Base-by-base conservation (phyloP, 164 flowering plant genomes). In the Litsea cubeba region DNA sequence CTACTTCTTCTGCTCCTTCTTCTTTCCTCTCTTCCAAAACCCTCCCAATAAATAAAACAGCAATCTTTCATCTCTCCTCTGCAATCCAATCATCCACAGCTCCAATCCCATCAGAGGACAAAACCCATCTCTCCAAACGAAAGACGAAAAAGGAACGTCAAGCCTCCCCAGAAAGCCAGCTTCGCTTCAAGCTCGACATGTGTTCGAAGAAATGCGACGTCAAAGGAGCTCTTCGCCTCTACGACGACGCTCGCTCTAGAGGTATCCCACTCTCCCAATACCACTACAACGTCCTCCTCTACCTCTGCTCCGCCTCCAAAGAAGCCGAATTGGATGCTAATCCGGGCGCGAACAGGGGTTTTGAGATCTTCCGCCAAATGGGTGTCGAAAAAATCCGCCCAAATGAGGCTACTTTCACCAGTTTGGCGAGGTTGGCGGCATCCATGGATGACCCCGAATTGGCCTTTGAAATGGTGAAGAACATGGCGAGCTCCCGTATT, bases 391-490 rank as follows among this genome's bases (percentile, higher is more conserved):
- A 82, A 14, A 84, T 95, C 75, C 80, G 65, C n/a, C 96, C 95
- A 1, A 90, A 93, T 72, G 97, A 94, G 82, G 97, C 99, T 24
- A 92, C 99, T 1, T 94, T 92, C 80, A 96, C 99, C 0, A 90
- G 80, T 75, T 78, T 78, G 2, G 94, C 97, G 0, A 87, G 99
- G 70, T 77, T 95, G 71, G 98, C 98, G 15, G 87, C 86, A 17
- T 86, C 84, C 0, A 82, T 69, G 75, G 91, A 87, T 68, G 97
- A 94, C 76, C 95, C 95, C 14, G 93, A 87, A 67, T 79, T 87
- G 94, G 99, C 99, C 28, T 96, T 96, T 80, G 87, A 85, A 69
- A 80, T 92, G 76, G 86, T 96, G 76, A 90, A 90, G 85, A 79
- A 86, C 74, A 96, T 92, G 98, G 78, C 79, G 78, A 68, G 62